phyloP scores from a whole-genome alignment of 2,329 filamentous ascomycete species.

The Xenoacremonium recifei region DNA sequence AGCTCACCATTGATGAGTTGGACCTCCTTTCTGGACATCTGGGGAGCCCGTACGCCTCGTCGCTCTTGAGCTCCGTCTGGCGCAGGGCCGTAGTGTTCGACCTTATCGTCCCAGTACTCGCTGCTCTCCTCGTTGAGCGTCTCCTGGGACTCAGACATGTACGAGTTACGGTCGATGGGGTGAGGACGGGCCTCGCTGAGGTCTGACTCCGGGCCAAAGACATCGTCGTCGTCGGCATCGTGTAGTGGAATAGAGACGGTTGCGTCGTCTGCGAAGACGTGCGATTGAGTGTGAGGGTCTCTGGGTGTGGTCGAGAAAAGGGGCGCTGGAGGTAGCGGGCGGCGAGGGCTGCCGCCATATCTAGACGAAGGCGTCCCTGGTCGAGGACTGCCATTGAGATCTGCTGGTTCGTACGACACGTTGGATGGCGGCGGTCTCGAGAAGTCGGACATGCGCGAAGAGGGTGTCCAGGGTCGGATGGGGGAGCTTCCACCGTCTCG shows the following conservation, averaged over 20 bases:
- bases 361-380: conserved; percentile 87
- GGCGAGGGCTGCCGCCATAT: conserved; percentile 83
- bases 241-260: conserved; percentile 71
- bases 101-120: conserved; percentile 51
- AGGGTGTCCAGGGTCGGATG: conserved; percentile 59
- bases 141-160: conserved; percentile 50
- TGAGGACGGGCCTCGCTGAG: conserved; percentile 52
- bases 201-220: conserved; percentile 65
- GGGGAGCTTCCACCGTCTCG: conserved; percentile 44
- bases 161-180: conserved; percentile 54
- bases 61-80: conserved; percentile 84
- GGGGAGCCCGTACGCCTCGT: conserved; percentile 79
- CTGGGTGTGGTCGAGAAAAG: conserved; percentile 65
- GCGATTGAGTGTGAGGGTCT: conserved; percentile 49
- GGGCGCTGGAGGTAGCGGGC: conserved; percentile 85
- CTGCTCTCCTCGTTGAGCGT: conserved; percentile 50
- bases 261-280: conserved; percentile 62
- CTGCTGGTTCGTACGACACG: conserved; percentile 78
- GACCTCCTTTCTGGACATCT: conserved; percentile 92
- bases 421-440: conserved; percentile 68
- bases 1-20: conserved; percentile 96
- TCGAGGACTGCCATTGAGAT: conserved; percentile 84
- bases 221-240: conserved; percentile 60
- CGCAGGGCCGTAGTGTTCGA: conserved; percentile 82
- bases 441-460: conserved; percentile 57